Base-by-base conservation (phyloP, 1,139 yeast species). In the Yarrowia galli region DNA sequence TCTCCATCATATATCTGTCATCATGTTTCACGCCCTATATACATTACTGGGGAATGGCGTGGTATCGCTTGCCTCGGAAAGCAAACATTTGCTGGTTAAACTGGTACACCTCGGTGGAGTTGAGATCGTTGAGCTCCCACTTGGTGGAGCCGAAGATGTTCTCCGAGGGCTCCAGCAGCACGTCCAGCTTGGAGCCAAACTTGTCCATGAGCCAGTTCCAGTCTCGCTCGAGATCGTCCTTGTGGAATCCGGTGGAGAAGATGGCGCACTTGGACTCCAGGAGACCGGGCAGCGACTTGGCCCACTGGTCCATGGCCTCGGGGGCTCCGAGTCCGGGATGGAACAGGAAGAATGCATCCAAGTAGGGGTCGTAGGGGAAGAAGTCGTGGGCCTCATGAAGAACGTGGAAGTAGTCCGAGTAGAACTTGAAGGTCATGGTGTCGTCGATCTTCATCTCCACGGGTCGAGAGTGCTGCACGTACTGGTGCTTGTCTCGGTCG, bases 361-460 rank as follows among this genome's bases (percentile, higher is more conserved):
- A 84, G 78, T 93, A 95, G 51, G 99, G 99, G 78, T 95, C 99
- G 77, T 93, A 95, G 18, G 99, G 99, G 88, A 92, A 92, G 77
- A 95, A 89, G 79, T 93, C 98, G 73, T 95, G 96, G 69, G 91
- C 89, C 73, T 92, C 92, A 78, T 95, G 97, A 69, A 90, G 83
- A 66, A 90, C 95, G 76, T 92, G 92, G 86, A 95, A 95, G 78
- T 89, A 93, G 75, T 90, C 89, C 2, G 98, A 91, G 78, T 93
- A 97, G 79, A 90, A 89, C 70, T 89, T 86, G 72, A 93, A 83
- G 38, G 90, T 83, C 75, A 95, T 79, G 70, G 89, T 88, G 67
- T 87, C 89, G 78, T 92, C 97, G 68, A 89, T 82, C 75, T 96
- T 85, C 74, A 87, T 87, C 42, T 88, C 86, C 45, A 90, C 82